Base-by-base conservation (phyloP, 2,329 filamentous ascomycete genomes). In the Phialophora expanda region DNA sequence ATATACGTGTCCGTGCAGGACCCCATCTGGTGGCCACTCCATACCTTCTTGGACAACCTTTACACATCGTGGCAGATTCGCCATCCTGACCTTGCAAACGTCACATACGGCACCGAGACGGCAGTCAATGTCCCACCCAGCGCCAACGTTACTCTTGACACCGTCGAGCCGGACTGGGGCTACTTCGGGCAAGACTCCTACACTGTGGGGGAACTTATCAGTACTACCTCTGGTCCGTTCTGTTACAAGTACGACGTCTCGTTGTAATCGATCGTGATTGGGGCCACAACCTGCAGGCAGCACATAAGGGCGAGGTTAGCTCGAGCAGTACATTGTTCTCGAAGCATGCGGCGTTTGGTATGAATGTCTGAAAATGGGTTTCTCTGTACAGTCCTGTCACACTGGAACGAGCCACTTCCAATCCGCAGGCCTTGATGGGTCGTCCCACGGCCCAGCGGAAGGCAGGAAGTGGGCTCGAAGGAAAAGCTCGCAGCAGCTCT, bases 181-280 rank as follows among this genome's bases (percentile, higher is more conserved):
- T 73, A 70, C 51, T 71, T 73, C 50, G 56, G 67, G 11, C 32
- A 51, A 11, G 22, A 60, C 3, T 48, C 28, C 32, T 53, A 64
- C 56, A 59, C 62, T 0, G 66, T 73, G 38, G 59, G 68, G 17
- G 71, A 73, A 20, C 57, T 73, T 24, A 70, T 71, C 28, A 72
- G 66, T 56, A 73, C 71, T 8, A 73, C 71, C 8, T 63, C 68
- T 22, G 72, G 72, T 11, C 72, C 72, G 9, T 73, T 72, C 61
- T 73, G 72, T 53, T 73, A 73, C 65, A 64, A 69, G 60, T 73
- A 73, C 56, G 72, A 73, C 50, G 64, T 71, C 61, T 20, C 56
- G 32, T 54, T 72, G 30, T 70, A 60, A 69, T 53, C 14, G 44
- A 32, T 22, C 7, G n/a, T 58, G n/a, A 44, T 22, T 44, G 1